A percentile compares a stretch with the other conserved stretches of the same genome.
Conservation (phyloP, 148 eudicot species). For the Arbutus unedo region DNA sequence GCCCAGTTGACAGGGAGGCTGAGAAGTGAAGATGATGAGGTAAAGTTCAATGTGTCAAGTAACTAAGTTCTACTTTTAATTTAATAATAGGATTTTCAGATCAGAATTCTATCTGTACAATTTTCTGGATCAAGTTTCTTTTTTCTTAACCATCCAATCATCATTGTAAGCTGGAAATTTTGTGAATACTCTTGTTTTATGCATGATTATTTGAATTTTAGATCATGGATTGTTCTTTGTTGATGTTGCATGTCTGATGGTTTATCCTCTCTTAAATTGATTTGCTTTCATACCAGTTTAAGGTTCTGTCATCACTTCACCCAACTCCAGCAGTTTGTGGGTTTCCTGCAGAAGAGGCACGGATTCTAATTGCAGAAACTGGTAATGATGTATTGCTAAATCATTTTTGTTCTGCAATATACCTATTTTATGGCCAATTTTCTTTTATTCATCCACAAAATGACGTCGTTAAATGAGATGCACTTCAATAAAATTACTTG, state of each 20-base stretch:
- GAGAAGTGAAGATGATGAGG: slow-evolving; percentile 94
- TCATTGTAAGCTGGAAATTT: not conserved
- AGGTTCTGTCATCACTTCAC: slow-evolving; percentile 78
- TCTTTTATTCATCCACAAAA: not conserved
- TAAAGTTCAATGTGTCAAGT: slow-evolving; percentile 18
- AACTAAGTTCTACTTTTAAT: not conserved
- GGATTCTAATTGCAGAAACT: slow-evolving; percentile 75
- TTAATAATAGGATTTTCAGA: not conserved
- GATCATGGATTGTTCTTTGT: not conserved
- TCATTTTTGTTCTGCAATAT: slow-evolving; percentile 2
- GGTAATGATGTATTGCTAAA: slow-evolving; percentile 38
- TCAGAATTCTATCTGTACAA: not conserved
- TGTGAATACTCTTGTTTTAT: not conserved
- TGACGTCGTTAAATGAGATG: not conserved
- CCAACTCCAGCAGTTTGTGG: slow-evolving; percentile 99
- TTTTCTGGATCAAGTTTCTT: not conserved
- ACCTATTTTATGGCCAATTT: not conserved
- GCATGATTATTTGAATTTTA: not conserved
- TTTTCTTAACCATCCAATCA: slow-evolving; percentile 1
- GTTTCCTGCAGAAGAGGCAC: slow-evolving; percentile 81
- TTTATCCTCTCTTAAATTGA: not conserved
- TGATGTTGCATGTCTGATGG: not conserved
- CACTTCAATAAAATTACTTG: not conserved
- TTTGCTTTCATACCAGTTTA: slow-evolving; percentile 52
- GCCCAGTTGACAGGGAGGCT: slow-evolving; percentile 68